Evolutionary conservation across 345 rosid genomes (phyloP), one percentile per base, ranked within the genome.

Genomic region (Eucalyptus pumila): DNA sequence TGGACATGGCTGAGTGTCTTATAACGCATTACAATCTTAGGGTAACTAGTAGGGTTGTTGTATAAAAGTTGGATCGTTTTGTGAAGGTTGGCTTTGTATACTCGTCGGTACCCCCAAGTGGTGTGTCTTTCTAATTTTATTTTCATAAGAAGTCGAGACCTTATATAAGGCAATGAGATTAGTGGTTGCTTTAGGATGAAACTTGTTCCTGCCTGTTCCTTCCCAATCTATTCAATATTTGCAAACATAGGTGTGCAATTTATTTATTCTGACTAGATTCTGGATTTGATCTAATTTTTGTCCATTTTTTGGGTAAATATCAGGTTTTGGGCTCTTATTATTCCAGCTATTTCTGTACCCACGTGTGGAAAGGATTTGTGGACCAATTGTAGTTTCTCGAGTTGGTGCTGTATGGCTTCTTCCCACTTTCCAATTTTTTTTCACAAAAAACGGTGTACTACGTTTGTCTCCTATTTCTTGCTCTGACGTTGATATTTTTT

Each of bases 331-430:
- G 87, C 89, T 94, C 83, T 90, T 94, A 34, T 88, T 94, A 87
- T 94, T 94, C 91, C 95, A 94, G 89, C 91, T 94, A 44, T 87
- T 89, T 87, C 47, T 94, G 14, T 94, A 94, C 88, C 94, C 96
- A 50, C 52, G 86, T 49, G 89, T 90, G 86, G 96, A 92, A 91
- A 92, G 90, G 89, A 88, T 81, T 83, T 85, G 93, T 37, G 96
- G 96, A 21, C 94, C 95, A 9, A 89, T 94, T 56, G 88, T 85
- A 89, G 81, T 94, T 49, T 90, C 94, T 51, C 92, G 94, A 65
- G 40, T 92, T 12, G 96, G 93, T 88, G 95, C 93, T 30, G 95
- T 94, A 92, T 47, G 92, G 65, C 81, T 81, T 87, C 52, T 62
- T 42, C 83, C 30, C 81, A 42, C 27, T 9, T 87, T 37, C 80